phyloP scores from a whole-genome alignment of 2,329 filamentous ascomycete genomes.

The Aureobasidium lini region DNA sequence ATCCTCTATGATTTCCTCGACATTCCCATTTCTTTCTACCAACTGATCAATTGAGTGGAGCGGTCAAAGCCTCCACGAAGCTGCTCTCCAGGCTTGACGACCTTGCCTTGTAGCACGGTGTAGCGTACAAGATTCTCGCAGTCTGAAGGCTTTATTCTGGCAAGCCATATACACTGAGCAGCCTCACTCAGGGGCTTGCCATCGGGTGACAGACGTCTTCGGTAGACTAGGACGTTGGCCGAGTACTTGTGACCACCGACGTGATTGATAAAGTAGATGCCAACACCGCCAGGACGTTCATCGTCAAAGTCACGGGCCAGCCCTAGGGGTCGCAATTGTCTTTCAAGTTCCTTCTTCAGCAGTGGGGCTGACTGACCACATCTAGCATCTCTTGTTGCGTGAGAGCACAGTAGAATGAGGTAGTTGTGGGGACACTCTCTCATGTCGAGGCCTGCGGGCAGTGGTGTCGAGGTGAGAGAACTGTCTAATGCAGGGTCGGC shows the following conservation, averaged over 20 bases:
- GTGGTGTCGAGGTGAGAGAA: constrained; percentile 14
- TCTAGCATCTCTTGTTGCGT: constrained; percentile 86
- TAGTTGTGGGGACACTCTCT: constrained; percentile 73
- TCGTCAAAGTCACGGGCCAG: constrained; percentile 84
- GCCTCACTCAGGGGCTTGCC: constrained; percentile 39
- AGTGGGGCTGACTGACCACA: constrained; percentile 92
- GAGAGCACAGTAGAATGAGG: constrained; percentile 88
- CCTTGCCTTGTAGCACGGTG: constrained; percentile 86
- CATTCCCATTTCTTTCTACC: constrained; percentile 46
- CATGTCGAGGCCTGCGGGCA: constrained; percentile 40
- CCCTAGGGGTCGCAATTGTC: constrained; percentile 76
- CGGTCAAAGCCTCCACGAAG: constrained; percentile 87
- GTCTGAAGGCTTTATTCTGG: constrained; percentile 74
- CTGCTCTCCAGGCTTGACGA: constrained; percentile 82
- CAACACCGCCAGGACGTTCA: constrained; percentile 81
- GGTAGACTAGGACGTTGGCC: constrained; percentile 90
- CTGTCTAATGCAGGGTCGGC: constrained; percentile 9
- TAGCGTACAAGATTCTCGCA: constrained; percentile 87
- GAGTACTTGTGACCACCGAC: constrained; percentile 95
- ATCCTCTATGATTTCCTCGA: background rate
- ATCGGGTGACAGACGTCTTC: constrained; percentile 41
- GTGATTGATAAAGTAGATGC: constrained; percentile 93
- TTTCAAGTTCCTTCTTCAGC: constrained; percentile 78
- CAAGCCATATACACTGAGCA: constrained; percentile 88
- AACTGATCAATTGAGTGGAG: constrained; percentile 71